Conservation (phyloP, 2,329 filamentous ascomycete species). For the Ceratocystis colombiana region DNA sequence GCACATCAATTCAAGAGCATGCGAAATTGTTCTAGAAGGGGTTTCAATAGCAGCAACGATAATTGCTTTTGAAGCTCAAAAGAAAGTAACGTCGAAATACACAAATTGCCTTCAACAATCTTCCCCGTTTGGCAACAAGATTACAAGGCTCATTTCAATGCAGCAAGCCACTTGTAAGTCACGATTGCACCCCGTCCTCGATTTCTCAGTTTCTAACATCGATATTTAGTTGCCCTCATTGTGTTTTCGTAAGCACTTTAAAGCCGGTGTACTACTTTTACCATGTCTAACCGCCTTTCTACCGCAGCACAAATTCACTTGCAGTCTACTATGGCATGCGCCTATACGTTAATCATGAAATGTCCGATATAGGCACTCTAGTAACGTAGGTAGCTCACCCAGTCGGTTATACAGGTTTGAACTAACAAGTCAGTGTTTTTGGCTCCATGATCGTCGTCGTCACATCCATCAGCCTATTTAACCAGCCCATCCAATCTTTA, state of each 20-base stretch:
- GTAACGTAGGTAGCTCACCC: constrained; percentile 27
- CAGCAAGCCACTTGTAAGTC: constrained; percentile 28
- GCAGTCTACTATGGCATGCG: constrained; percentile 28
- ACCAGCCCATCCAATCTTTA: constrained; percentile 33
- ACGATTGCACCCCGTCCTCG: not conserved
- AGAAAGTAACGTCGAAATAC: constrained; percentile 33
- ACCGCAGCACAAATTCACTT: constrained; percentile 27
- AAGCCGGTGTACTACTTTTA: not conserved
- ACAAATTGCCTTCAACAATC: constrained; percentile 33
- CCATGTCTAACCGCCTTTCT: not conserved
- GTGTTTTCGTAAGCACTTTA: constrained; percentile 18
- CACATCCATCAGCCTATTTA: constrained; percentile 31
- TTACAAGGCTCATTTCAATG: constrained; percentile 28
- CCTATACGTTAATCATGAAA: constrained; percentile 27
- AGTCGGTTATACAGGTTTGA: not conserved
- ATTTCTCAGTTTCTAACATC: not conserved
- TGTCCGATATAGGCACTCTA: constrained; percentile 27
- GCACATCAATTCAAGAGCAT: constrained; percentile 33
- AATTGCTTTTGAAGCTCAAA: constrained; percentile 36
- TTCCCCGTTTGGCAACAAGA: constrained; percentile 29
- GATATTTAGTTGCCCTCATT: constrained; percentile 18
- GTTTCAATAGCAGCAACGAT: constrained; percentile 38
- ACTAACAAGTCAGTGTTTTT: constrained; percentile 26
- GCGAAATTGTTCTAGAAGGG: constrained; percentile 35
- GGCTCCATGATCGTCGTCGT: constrained; percentile 30